Evolutionary conservation across 2,329 filamentous ascomycete species (phyloP).

Genomic region (Neofusicoccum cordaticola): DNA sequence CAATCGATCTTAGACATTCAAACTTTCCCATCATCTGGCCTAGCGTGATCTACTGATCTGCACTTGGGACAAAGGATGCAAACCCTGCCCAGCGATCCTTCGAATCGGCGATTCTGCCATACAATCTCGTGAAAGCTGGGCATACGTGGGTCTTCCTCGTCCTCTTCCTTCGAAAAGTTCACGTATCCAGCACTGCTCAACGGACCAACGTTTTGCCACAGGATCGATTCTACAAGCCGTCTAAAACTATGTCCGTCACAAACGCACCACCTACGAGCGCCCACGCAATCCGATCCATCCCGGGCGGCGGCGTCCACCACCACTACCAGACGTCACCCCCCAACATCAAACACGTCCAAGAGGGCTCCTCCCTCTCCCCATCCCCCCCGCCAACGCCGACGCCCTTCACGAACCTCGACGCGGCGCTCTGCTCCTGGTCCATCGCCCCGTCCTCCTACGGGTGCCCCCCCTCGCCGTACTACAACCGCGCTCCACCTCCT

Average conservation of each 20-base stretch:
- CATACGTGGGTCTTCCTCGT: not conserved
- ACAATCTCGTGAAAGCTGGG: not conserved
- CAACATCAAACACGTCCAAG: not conserved
- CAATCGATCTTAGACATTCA: conserved; percentile 7
- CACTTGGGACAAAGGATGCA: not conserved
- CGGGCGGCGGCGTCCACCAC: not conserved
- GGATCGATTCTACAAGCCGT: too few relatives aligned
- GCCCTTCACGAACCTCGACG: not conserved
- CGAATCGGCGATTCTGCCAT: not conserved
- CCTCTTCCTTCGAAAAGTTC: too few relatives aligned
- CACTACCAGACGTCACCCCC: not conserved
- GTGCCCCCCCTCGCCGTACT: not conserved
- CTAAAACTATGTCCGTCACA: not conserved
- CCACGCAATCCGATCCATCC: not conserved
- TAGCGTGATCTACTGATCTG: not conserved
- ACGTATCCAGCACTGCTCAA: too few relatives aligned
- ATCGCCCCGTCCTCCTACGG: not conserved
- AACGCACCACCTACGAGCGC: not conserved
- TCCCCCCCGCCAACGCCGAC: not conserved
- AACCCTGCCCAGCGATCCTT: not conserved
- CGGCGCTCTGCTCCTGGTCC: not conserved
- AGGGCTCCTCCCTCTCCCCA: not conserved
- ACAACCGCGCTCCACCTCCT: not conserved
- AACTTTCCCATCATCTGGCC: not conserved
- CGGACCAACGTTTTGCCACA: too few relatives aligned